These are phyloP conservation scores for Suillus lakei DNA, from an alignment of 768 basidiomycete genomes.

Conservation along the genomic window DNA sequence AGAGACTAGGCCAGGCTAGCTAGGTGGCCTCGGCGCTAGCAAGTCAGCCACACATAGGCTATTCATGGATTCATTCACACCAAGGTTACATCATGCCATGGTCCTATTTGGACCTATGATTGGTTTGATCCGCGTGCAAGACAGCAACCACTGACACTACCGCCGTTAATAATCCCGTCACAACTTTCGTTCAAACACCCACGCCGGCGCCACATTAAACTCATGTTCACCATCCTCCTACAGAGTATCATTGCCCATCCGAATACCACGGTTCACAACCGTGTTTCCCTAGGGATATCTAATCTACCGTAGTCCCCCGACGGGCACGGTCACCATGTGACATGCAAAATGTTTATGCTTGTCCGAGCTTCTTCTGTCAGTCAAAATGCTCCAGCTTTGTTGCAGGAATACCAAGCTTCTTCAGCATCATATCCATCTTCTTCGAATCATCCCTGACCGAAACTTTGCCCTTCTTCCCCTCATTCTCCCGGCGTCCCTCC, in stretches of 20 bases:
- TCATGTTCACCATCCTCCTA: background rate
- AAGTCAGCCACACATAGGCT: slow-evolving; percentile 36
- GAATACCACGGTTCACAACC: background rate
- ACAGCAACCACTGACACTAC: background rate
- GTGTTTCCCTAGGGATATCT: background rate
- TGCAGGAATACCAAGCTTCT: slow-evolving; percentile 47
- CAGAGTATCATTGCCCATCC: too few species aligned
- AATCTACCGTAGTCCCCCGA: background rate
- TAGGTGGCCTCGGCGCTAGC: slow-evolving; percentile 8
- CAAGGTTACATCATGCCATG: slow-evolving; percentile 5
- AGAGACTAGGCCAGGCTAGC: slow-evolving; percentile 5
- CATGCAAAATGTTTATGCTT: background rate
- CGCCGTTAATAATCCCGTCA: slow-evolving; percentile 5
- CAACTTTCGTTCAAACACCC: background rate
- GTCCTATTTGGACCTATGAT: slow-evolving; percentile 6
- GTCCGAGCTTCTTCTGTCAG: slow-evolving; percentile 24
- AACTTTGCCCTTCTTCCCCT: slow-evolving; percentile 30
- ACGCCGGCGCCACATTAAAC: background rate
- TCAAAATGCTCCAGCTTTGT: slow-evolving; percentile 58
- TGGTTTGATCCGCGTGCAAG: slow-evolving; percentile 3
- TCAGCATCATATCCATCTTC: slow-evolving; percentile 49
- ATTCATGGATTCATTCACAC: slow-evolving; percentile 18
- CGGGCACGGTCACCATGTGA: slow-evolving; percentile 2
- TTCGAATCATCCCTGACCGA: slow-evolving; percentile 39
- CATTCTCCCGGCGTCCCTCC: slow-evolving; percentile 40